Evolutionary conservation across 2,329 filamentous ascomycete species (phyloP).

Genomic region (Trichoderma guizhouense): DNA sequence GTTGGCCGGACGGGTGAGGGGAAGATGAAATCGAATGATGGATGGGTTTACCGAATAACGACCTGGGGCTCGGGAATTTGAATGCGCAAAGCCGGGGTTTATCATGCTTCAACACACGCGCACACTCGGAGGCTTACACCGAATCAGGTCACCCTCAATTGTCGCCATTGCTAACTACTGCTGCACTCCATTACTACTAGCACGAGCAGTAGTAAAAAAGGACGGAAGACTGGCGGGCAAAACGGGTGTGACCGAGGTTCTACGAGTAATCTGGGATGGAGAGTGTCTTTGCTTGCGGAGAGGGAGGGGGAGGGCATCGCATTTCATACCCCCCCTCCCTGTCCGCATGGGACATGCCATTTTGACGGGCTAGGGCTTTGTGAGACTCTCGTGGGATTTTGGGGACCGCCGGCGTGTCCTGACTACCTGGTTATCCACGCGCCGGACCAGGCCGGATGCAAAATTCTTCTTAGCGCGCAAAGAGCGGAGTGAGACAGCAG

Average conservation of each 20-base stretch:
- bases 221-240: not conserved
- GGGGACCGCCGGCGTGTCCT: not conserved
- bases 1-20: conserved; percentile 10
- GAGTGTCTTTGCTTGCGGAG: not conserved
- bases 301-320: not conserved
- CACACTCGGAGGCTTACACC: conserved; percentile 18
- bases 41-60: not conserved
- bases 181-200: not conserved
- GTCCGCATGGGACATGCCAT: not conserved
- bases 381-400: conserved; percentile 4
- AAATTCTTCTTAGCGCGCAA: not conserved
- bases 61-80: not conserved
- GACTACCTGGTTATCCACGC: not conserved
- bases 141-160: conserved; percentile 10
- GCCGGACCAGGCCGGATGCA: not conserved
- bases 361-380: not conserved
- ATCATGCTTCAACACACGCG: not conserved
- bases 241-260: conserved; percentile 12
- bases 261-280: not conserved
- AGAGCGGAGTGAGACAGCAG: conserved; percentile 10
- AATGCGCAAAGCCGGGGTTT: not conserved
- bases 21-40: conserved; percentile 15
- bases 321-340: conserved; percentile 8
- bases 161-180: not conserved
- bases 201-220: not conserved